These are phyloP conservation scores for Stagonosporopsis vannaccii DNA, from an alignment of 2,329 filamentous ascomycete genomes.

Conservation along the genomic window DNA sequence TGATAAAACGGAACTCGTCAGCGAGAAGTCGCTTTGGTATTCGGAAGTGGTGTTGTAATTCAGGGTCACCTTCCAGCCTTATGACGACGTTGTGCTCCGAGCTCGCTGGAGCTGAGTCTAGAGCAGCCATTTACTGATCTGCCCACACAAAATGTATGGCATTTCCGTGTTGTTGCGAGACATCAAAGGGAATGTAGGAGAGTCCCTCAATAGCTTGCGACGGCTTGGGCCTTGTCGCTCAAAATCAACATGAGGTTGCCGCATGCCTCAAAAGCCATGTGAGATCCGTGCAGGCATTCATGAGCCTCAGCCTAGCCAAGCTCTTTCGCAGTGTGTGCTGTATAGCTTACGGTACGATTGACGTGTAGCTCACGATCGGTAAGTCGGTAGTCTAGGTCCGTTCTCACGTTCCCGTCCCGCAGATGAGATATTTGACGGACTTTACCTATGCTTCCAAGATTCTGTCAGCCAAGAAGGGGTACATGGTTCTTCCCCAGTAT, in stretches of 20 bases:
- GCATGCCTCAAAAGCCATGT: background rate
- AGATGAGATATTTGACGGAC: background rate
- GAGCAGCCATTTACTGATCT: background rate
- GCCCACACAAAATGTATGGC: background rate
- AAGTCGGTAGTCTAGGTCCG: background rate
- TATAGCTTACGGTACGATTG: background rate
- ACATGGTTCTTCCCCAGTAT: background rate
- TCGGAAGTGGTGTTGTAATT: background rate
- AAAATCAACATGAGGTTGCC: background rate
- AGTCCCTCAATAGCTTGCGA: no score
- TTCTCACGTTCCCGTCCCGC: background rate
- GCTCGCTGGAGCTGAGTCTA: background rate
- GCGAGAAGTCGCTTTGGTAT: background rate
- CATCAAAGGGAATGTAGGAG: no score
- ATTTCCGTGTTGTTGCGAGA: background rate
- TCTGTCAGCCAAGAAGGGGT: background rate
- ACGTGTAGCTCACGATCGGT: background rate
- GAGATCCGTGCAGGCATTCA: background rate
- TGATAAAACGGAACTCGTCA: background rate
- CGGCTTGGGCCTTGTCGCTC: background rate
- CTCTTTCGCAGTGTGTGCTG: background rate
- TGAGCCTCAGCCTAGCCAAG: background rate
- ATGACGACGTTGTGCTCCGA: background rate
- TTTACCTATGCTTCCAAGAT: background rate
- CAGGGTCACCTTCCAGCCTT: background rate